Evolutionary conservation across 208 protist species (phyloP).

Genomic region (Trypanosoma avium): DNA sequence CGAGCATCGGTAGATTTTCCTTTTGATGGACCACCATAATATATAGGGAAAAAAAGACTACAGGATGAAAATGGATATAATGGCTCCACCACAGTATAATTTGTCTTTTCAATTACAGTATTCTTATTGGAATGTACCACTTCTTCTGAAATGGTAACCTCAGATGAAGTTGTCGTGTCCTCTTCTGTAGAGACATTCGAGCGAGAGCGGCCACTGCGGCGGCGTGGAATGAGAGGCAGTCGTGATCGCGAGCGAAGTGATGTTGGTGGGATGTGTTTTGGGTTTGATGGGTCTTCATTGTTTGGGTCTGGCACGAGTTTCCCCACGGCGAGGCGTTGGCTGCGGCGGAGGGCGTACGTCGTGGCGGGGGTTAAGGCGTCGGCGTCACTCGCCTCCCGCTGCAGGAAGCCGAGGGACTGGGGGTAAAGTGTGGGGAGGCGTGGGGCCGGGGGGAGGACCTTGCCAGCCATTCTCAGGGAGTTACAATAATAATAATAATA

Average conservation of each 20-base stretch:
- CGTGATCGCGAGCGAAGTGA: neutral
- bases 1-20: constrained; percentile 39
- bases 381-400: constrained; percentile 44
- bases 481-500: constrained; percentile 4
- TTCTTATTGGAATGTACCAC: neutral
- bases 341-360: constrained; percentile 49
- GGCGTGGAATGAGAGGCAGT: constrained; percentile 1
- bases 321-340: constrained; percentile 54
- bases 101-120: constrained; percentile 1
- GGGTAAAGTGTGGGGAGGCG: constrained; percentile 50
- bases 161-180: neutral
- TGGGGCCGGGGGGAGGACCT: constrained; percentile 16
- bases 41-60: constrained; percentile 78
- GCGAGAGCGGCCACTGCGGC: neutral
- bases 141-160: neutral
- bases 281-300: constrained; percentile 78
- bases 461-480: constrained; percentile 9
- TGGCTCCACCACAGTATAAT: constrained; percentile 60
- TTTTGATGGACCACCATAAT: constrained; percentile 39
- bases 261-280: constrained; percentile 46
- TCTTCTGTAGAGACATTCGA: constrained; percentile 9
- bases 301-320: constrained; percentile 75
- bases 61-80: constrained; percentile 55
- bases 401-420: constrained; percentile 68
- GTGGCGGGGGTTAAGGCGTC: constrained; percentile 46